phyloP scores from a whole-genome alignment of 257 asterid genomes.

The Thymus quinquecostatus region DNA sequence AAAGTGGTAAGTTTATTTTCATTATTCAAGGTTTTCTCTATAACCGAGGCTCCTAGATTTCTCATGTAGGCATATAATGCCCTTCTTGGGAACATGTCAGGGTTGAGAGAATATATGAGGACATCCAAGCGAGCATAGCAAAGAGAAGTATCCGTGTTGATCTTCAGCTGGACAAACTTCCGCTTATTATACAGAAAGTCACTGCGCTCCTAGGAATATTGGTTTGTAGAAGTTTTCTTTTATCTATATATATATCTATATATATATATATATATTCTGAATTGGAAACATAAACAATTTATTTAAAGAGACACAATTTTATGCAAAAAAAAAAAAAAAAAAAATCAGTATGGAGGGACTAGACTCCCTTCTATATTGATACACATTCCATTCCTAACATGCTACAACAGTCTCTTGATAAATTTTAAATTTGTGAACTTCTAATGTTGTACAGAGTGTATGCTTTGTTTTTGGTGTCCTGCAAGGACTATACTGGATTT shows the following conservation, averaged over 20 bases:
- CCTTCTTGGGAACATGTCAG: conserved; percentile 48
- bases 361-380: background rate
- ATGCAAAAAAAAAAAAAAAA: background rate
- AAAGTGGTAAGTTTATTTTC: conserved; percentile 60
- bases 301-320: background rate
- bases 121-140: conserved; percentile 55
- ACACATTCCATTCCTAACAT: background rate
- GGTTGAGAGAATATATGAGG: conserved; percentile 84
- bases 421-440: background rate
- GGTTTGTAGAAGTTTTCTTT: conserved; percentile 50
- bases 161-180: conserved; percentile 67
- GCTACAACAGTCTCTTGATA: background rate
- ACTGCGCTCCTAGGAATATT: conserved; percentile 89
- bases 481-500: conserved; percentile 24
- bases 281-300: background rate
- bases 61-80: conserved; percentile 33
- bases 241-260: background rate
- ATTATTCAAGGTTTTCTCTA: conserved; percentile 21
- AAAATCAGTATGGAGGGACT: background rate
- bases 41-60: conserved; percentile 28
- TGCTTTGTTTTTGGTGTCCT: conserved; percentile 20
- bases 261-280: background rate
- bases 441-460: background rate
- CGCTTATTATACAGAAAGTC: conserved; percentile 86
- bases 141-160: conserved; percentile 55